Conservation (phyloP, 208 protist species). For the Entamoeba moshkovskii region DNA sequence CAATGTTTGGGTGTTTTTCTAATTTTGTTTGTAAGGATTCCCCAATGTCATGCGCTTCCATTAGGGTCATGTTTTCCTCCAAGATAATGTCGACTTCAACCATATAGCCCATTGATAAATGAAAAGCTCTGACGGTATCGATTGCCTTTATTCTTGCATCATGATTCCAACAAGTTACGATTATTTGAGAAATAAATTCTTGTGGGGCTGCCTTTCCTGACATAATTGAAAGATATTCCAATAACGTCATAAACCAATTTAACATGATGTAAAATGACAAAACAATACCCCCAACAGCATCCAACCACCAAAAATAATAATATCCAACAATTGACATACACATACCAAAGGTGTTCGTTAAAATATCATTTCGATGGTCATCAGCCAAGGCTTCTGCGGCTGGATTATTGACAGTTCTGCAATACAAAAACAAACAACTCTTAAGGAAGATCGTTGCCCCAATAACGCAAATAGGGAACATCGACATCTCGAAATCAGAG, state of each 20-base stretch:
- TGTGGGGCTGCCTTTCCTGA: not conserved
- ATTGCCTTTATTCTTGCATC: conserved; percentile 3
- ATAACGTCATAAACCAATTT: conserved; percentile 13
- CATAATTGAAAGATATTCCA: conserved; percentile 2
- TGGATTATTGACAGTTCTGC: not conserved
- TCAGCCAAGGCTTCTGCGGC: conserved; percentile 6
- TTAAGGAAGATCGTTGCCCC: not conserved
- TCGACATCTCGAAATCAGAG: conserved; percentile 7
- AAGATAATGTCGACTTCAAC: conserved; percentile 23
- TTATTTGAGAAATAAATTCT: conserved; percentile 7
- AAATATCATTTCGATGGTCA: conserved; percentile 24
- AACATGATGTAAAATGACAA: conserved; percentile 17
- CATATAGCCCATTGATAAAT: conserved; percentile 3
- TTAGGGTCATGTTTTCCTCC: not conserved
- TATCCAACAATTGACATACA: not conserved
- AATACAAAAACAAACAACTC: conserved; percentile 9
- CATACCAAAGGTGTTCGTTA: conserved; percentile 19
- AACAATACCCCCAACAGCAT: conserved; percentile 18
- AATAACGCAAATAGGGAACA: not conserved
- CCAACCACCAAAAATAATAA: conserved; percentile 9
- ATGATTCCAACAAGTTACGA: not conserved
- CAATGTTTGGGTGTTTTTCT: conserved; percentile 3
- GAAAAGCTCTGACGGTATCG: conserved; percentile 4
- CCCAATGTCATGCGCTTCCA: conserved; percentile 15
- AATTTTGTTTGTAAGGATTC: conserved; percentile 7